Base-by-base conservation (phyloP, 2,329 filamentous ascomycete species). In the Apiospora sp. region DNA sequence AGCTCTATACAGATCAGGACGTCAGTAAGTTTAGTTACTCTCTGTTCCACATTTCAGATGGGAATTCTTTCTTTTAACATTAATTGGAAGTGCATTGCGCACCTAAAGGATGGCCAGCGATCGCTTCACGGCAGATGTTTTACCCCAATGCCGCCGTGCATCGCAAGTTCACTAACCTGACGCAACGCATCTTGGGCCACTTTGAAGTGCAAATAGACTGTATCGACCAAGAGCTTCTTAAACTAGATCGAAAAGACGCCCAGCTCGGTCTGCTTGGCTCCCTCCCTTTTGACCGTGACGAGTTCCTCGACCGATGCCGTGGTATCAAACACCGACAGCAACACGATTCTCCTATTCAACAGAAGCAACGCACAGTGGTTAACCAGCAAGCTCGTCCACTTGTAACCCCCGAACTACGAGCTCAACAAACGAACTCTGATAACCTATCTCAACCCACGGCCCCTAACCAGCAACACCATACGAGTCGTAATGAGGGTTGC, bases 141-240 rank as follows among this genome's bases (percentile, higher is more conserved):
- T 27, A 24, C 27, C 22, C 37, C 34, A 67, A 67, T 16, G 64
- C 64, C 19, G 43, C 13, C 34, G 27, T 67, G 37, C 34, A 67
- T 19, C 64, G 64, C 34, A 67, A 44, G 24, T 67, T 67, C 43
- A 44, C 37, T 37, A 43, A 67, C 37, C 64, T 67, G 4, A 67
- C 44, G 64, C 37, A 67, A 22, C 43, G 43, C 34, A 67, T 67
- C 37, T 44, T 67, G 37, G 37, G 13, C 3, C 16, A 22, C 34
- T 67, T 67, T 4, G 19, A 67, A n/a, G 22, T 43, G 0, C 22
- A 44, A 27, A 19, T 67, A 22, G 64, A 44, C 34, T 67, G 64
- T 7, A 5, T 67, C 64, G 64, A 67, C 22, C 64, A 24, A 3
- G 44, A 44, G 19, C 16, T 67, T 7, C 13, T 67, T 2, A 37